Base-by-base conservation (phyloP, 1,284 basidiomycete species). In the Puccinia brachypodii region DNA sequence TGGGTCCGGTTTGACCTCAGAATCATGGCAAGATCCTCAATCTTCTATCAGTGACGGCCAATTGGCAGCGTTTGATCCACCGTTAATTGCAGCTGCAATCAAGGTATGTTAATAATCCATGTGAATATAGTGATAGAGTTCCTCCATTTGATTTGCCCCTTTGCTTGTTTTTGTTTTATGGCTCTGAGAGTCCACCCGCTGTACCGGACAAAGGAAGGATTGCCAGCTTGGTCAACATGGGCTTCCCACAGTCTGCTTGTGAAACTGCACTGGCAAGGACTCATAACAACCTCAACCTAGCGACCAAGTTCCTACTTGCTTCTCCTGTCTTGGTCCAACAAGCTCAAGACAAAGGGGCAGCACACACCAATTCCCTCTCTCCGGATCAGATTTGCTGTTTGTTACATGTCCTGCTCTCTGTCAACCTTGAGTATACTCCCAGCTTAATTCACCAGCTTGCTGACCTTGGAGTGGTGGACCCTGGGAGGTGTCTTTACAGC, bases 161-260 rank as follows among this genome's bases (percentile, higher is more conserved):
- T 33, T n/a, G n/a, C n/a, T n/a, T n/a, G n/a, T n/a, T n/a, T n/a
- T n/a, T n/a, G n/a, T n/a, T n/a, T n/a, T n/a, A n/a, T n/a, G n/a
- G n/a, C n/a, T n/a, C n/a, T 56, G 68, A 74, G 74, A 44, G 76
- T 72, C 19, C 84, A 47, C 9, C 72, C 47, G 56, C 78, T 72
- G 50, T 83, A 14, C 85, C 84, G 7, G 85, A 86, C 77, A 85
- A 86, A 62, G 83, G 83, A 1, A 90, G 92, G 40, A 90, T 98
- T 68, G 90, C 91, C 72, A 92, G 94, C 84, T 89, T 99, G 72
- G 92, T 91, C 22, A 96, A 99, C 84, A 99, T 99, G 97, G 97
- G 97, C 73, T 99, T 99, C 88, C 91, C 93, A 36, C 91, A 94
- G 11, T 90, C 90, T 58, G 93, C 94, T 3, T 93, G 93, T 0